Evolutionary conservation across 2,329 filamentous ascomycete species (phyloP), one percentile per base, ranked within the genome.

Genomic region (Fusarium euwallaceae): DNA sequence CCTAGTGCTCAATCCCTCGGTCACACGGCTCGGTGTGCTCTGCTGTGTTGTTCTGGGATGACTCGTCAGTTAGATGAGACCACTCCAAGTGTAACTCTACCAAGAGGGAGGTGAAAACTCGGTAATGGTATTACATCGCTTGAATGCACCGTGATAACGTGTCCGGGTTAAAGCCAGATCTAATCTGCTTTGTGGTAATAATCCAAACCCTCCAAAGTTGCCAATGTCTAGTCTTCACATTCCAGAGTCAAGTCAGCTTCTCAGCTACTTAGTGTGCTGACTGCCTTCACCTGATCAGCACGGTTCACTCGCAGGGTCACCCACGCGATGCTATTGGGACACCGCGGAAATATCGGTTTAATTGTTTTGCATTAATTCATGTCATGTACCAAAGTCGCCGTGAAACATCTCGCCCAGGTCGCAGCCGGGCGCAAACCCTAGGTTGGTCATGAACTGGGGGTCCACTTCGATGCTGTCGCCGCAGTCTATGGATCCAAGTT

Each of bases 381-480:
- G 74, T 78, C 66, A 81, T 72, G 74, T 72, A 20, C 84, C 82
- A 77, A 84, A 86, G 29, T 85, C 83, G 29, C 82, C 80, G 62
- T 80, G 78, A 73, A 82, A 81, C 83, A 90, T 85, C 72, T 91
- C 89, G 0, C 86, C 85, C 60, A 92, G 83, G 67, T 91, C 90
- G 37, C 88, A 87, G 29, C 90, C 90, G 0, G 91, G 90, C 2
- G 88, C 89, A 78, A 92, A 92, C 0, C 91, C 91, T 22, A 93
- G 83, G 74, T 92, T 92, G 53, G 89, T 87, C 90, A 92, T 91
- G 76, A 92, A 92, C 71, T 91, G 89, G 2, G 89, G 86, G 72
- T 92, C 89, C 14, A 87, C 85, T 29, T 89, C 88, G 53, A 89
- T 81, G 39, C 84, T 82, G 63, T 88, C 87, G 1, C 83, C 82